Percentiles rank a stretch among this genome's conserved stretches.
phyloP scores from a whole-genome alignment of 305 asterid genomes.

The Petunia hybrid region DNA sequence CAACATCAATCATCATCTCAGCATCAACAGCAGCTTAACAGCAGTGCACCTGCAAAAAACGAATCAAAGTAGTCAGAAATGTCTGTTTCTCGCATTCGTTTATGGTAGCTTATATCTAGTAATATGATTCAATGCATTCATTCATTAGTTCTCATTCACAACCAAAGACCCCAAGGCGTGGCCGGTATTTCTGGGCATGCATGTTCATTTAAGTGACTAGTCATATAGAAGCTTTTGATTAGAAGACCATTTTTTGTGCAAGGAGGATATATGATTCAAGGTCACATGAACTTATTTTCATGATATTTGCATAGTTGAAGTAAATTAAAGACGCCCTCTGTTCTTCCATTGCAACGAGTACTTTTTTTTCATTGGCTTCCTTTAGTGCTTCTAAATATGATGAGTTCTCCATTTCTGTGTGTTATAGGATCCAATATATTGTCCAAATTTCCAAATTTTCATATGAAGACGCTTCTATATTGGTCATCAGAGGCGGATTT shows the following conservation, averaged over 20 bases:
- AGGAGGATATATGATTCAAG: not conserved
- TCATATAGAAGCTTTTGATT: not conserved
- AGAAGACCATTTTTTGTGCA: not conserved
- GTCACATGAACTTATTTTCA: not conserved
- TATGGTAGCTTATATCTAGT: not conserved
- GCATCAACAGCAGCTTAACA: slow-evolving; percentile 46
- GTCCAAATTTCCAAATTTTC: not conserved
- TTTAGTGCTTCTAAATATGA: not conserved
- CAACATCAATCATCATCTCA: slow-evolving; percentile 45
- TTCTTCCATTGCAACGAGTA: not conserved
- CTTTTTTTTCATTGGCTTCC: not conserved
- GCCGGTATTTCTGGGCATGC: not conserved
- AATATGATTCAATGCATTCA: slow-evolving; percentile 46
- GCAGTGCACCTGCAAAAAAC: slow-evolving; percentile 51
- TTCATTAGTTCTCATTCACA: slow-evolving; percentile 54
- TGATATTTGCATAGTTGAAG: not conserved
- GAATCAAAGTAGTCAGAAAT: slow-evolving; percentile 52
- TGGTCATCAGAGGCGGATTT: no score
- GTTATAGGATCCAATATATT: not conserved
- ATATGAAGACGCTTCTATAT: no score
- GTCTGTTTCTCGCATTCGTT: not conserved
- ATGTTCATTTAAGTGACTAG: not conserved
- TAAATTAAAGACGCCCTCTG: not conserved
- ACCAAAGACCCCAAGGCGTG: not conserved
- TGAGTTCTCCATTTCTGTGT: not conserved